phyloP scores from a whole-genome alignment of 441 rosid species.

The Pelargonium fulgidum region DNA sequence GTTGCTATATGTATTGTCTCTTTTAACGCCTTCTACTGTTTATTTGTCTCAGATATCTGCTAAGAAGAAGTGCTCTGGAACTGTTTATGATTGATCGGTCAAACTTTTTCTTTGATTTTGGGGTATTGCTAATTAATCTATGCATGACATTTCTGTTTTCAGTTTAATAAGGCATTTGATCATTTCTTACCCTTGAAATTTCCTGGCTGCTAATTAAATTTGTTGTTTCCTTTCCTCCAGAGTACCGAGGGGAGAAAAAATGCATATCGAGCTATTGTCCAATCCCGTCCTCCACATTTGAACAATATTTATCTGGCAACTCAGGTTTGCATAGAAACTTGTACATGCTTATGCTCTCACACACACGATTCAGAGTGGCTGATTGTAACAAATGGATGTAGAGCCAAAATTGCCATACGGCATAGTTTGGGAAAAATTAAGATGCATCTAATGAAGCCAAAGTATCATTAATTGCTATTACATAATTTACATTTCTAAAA shows the following conservation, averaged over 20 bases:
- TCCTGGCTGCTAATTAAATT: constrained; percentile 17
- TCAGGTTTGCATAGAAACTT: constrained; percentile 47
- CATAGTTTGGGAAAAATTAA: background rate
- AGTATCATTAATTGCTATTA: background rate
- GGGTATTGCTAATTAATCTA: constrained; percentile 45
- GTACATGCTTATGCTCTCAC: background rate
- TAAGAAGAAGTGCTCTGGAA: constrained; percentile 98
- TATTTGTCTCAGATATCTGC: constrained; percentile 57
- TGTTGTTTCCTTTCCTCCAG: constrained; percentile 32
- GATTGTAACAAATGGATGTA: too few relatives aligned
- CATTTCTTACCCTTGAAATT: background rate
- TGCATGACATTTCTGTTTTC: background rate
- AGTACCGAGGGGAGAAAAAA: constrained; percentile 80
- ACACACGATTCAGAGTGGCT: too few relatives aligned
- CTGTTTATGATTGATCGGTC: constrained; percentile 96
- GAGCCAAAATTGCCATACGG: background rate
- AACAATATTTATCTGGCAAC: constrained; percentile 94
- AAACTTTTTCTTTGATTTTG: constrained; percentile 95
- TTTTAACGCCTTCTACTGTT: constrained; percentile 2
- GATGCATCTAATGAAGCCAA: background rate
- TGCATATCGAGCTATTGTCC: constrained; percentile 95
- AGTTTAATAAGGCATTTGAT: background rate
- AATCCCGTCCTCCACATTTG: constrained; percentile 81
- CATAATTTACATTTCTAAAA: background rate
- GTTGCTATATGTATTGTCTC: background rate